Conservation (phyloP, 2,329 filamentous ascomycete genomes). For the Colletotrichum somersetense region DNA sequence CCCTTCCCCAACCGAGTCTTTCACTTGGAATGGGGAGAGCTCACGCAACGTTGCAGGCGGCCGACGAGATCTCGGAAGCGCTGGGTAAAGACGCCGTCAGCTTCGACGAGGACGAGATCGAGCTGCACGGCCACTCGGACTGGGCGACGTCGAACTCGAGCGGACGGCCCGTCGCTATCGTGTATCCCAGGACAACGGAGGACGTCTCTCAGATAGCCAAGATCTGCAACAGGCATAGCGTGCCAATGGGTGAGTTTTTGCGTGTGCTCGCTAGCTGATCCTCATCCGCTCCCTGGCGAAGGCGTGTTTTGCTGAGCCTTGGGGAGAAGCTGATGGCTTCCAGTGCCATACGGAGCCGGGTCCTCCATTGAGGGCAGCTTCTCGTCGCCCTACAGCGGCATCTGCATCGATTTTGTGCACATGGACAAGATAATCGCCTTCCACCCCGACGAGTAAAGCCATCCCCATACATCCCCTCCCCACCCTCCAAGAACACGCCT, state of each 20-base stretch:
- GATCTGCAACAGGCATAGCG: conserved; percentile 70
- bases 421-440: conserved; percentile 77
- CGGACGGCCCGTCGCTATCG: conserved; percentile 72
- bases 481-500: too few species aligned
- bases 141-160: conserved; percentile 78
- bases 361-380: conserved; percentile 80
- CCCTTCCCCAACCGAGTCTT: not conserved
- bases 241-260: conserved; percentile 68
- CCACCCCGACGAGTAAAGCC: conserved; percentile 66
- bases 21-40: not conserved
- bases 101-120: conserved; percentile 73
- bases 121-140: conserved; percentile 76
- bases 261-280: not conserved
- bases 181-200: conserved; percentile 73
- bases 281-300: not conserved
- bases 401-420: conserved; percentile 76
- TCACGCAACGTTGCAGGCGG: conserved; percentile 8
- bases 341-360: conserved; percentile 77
- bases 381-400: conserved; percentile 73
- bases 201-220: conserved; percentile 74
- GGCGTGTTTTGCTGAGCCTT: too few species aligned
- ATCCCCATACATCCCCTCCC: not conserved
- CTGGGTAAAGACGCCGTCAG: conserved; percentile 72
- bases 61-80: conserved; percentile 21
- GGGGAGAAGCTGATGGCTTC: not conserved